Conservation (phyloP, 139 green algal genomes). For the Zygnema cylindricum region DNA sequence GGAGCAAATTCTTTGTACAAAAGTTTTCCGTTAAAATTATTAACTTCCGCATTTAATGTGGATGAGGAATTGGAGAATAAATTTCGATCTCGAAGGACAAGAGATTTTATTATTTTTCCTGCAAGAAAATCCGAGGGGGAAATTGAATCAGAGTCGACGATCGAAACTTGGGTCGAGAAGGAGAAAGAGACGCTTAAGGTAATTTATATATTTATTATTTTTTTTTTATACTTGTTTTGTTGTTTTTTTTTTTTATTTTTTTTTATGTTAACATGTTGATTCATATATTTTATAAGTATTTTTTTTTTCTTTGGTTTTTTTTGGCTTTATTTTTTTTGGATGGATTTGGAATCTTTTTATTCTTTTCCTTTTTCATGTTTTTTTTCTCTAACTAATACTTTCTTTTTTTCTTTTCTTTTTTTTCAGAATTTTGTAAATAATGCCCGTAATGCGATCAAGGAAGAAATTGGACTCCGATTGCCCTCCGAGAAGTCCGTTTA, state of each 20-base stretch:
- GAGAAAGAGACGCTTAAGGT: neutral
- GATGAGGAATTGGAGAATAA: constrained; percentile 47
- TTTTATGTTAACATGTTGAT: no score
- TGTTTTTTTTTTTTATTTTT: neutral
- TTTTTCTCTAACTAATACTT: no score
- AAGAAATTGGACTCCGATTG: no score
- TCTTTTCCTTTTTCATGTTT: no score
- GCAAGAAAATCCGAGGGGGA: neutral
- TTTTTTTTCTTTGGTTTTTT: no score
- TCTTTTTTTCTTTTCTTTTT: no score
- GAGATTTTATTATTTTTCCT: constrained; percentile 40
- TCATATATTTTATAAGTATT: no score
- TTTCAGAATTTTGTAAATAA: neutral
- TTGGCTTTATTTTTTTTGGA: no score
- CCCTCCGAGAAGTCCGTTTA: no score
- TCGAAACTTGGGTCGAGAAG: neutral
- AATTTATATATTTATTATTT: no score
- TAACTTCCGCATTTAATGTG: constrained; percentile 40
- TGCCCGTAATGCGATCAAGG: neutral
- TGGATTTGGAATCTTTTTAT: no score
- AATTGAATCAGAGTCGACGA: neutral
- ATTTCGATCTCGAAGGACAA: constrained; percentile 7
- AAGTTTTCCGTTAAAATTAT: constrained; percentile 13
- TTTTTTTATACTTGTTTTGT: neutral
- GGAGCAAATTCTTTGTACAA: constrained; percentile 57